Evolutionary conservation across 1,284 basidiomycete species (phyloP), one percentile per base, ranked within the genome.

Genomic region (Ganoderma multipileum): DNA sequence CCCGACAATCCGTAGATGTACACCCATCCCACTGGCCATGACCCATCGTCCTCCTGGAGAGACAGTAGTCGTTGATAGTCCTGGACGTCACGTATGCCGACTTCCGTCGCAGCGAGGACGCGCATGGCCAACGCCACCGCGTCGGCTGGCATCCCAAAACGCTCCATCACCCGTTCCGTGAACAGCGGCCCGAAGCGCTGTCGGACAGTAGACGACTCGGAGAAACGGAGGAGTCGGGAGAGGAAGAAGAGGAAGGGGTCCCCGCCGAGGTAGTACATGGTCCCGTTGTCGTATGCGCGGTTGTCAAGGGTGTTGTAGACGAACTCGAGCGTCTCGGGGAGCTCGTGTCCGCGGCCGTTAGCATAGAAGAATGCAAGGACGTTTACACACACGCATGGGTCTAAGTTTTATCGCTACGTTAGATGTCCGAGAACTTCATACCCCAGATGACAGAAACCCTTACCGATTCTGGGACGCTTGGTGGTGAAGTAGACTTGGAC

Each of bases 241-340:
- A 87, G 76, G 79, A 88, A 88, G 75, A 80, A 89, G 11, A 89
- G 81, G 75, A 88, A 88, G 63, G 80, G 81, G 72, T 88, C 87
- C 0, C 85, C 77, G 0, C 82, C 82, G 50, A 80, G 79, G 71
- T 89, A 89, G 76, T 89, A 89, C 20, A 84, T 80, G 12, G 87
- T 67, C 9, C 69, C 66, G 16, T 42, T 16, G 3, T 33, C 63
- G 57, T 87, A 87, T 2, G 84, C 85, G 18, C 84, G 80, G 72
- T 86, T 81, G 14, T 76, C 67, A 23, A 88, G 80, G 36, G 86
- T 82, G 54, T 81, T 77, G 59, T 78, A 74, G 2, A 87, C 79
- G 85, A 86, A 88, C 28, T 81, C 73, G 18, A 85, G 76, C 0
- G 85, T 86, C 28, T 73, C 68, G 28, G 74, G 68, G 4, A 88